Conservation (phyloP, 2,329 filamentous ascomycete species). For the Herpotrichia juniperi region DNA sequence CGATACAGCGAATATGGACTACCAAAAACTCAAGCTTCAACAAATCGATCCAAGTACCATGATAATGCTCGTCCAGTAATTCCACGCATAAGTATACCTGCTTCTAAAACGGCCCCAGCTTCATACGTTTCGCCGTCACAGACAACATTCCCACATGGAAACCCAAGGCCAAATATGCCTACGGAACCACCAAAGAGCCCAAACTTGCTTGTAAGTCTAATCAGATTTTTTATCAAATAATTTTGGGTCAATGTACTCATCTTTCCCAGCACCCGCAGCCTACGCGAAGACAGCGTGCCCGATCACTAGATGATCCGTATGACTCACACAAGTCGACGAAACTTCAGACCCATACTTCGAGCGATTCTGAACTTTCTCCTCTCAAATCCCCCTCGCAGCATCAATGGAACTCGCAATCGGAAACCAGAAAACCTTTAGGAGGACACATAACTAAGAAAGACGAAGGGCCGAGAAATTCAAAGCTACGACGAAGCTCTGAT, state of each 20-base stretch:
- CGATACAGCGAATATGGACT: background rate
- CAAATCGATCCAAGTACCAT: background rate
- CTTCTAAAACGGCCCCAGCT: background rate
- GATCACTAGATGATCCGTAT: background rate
- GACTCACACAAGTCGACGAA: background rate
- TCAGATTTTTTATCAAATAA: background rate
- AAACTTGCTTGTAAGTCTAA: background rate
- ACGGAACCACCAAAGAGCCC: background rate
- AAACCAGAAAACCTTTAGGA: too few species aligned
- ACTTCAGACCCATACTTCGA: background rate
- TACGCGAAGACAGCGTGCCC: background rate
- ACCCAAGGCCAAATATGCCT: background rate
- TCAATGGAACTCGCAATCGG: background rate
- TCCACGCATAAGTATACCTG: background rate
- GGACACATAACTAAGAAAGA: too few species aligned
- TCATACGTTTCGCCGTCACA: background rate
- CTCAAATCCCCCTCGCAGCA: background rate
- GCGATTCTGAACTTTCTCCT: background rate
- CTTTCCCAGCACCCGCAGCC: background rate
- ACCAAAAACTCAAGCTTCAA: too few species aligned
- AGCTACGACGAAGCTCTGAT: too few species aligned
- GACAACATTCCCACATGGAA: background rate
- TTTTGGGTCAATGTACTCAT: too few species aligned
- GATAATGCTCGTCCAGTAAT: background rate
- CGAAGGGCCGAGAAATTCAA: too few species aligned